Conservation (phyloP, 2,329 filamentous ascomycete genomes). For the Microcyclosporella mali region DNA sequence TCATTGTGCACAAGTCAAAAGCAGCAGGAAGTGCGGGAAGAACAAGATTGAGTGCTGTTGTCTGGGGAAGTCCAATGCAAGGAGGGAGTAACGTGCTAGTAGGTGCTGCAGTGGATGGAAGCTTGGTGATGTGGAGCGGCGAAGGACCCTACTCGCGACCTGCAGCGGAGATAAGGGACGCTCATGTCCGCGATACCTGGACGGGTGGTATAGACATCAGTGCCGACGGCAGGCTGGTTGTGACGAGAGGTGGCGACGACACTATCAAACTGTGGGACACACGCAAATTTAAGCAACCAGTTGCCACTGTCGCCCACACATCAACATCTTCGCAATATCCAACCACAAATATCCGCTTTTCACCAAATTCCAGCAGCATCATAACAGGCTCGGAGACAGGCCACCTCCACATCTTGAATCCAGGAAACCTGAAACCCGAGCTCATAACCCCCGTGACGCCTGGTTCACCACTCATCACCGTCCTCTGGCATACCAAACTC, state of each 20-base stretch:
- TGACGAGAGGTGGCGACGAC: constrained; percentile 85
- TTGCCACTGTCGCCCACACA: constrained; percentile 69
- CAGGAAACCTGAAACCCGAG: constrained; percentile 79
- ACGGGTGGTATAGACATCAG: constrained; percentile 89
- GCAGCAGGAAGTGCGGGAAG: constrained; percentile 82
- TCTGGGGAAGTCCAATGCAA: constrained; percentile 71
- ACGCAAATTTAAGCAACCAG: constrained; percentile 84
- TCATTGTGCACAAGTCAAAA: constrained; percentile 92
- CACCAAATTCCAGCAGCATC: constrained; percentile 74
- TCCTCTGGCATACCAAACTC: constrained; percentile 87
- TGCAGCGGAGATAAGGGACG: constrained; percentile 73
- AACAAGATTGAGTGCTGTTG: constrained; percentile 87
- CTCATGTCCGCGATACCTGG: constrained; percentile 79
- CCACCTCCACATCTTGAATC: constrained; percentile 86
- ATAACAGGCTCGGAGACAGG: constrained; percentile 83
- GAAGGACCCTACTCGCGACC: constrained; percentile 81
- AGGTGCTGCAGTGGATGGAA: constrained; percentile 79
- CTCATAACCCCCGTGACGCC: constrained; percentile 84
- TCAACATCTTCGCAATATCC: constrained; percentile 81
- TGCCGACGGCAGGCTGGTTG: constrained; percentile 79
- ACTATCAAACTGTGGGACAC: constrained; percentile 96
- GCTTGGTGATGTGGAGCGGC: constrained; percentile 84
- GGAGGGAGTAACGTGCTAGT: constrained; percentile 76
- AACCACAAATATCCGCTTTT: constrained; percentile 83
- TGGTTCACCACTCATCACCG: constrained; percentile 71